phyloP scores from a whole-genome alignment of 106 monocot genomes.

The Dendrobium nobile region DNA sequence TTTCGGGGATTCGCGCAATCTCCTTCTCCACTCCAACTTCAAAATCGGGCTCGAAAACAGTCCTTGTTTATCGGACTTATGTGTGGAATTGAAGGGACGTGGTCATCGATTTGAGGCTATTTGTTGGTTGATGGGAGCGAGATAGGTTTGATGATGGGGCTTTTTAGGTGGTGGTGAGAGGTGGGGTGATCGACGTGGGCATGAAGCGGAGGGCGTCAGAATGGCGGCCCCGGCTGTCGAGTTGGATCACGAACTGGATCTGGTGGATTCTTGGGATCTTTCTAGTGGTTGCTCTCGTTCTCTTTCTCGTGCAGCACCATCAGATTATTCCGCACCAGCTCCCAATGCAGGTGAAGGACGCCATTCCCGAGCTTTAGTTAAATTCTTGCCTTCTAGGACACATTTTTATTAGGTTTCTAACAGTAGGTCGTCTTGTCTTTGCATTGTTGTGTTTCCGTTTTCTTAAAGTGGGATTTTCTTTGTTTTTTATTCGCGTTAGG shows the following conservation, averaged over 20 bases:
- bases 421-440: not conserved
- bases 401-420: not conserved
- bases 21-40: not conserved
- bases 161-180: not conserved
- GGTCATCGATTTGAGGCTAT: not conserved
- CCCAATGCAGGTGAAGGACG: not conserved
- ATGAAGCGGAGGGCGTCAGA: conserved; percentile 5
- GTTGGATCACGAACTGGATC: not conserved
- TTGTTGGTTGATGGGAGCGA: not conserved
- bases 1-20: not conserved
- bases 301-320: conserved; percentile 2
- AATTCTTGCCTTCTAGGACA: not conserved
- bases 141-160: not conserved
- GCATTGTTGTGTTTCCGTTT: not conserved
- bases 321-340: conserved; percentile 1
- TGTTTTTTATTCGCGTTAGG: too few relatives aligned
- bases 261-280: not conserved
- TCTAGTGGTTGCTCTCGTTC: not conserved
- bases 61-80: not conserved
- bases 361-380: not conserved
- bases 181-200: not conserved
- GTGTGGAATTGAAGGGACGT: not conserved
- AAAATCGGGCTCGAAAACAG: not conserved
- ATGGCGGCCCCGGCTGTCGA: not conserved
- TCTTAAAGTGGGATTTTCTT: too few relatives aligned